phyloP scores from a whole-genome alignment of 2,329 filamentous ascomycete genomes.

The Mollisia scopiformis region DNA sequence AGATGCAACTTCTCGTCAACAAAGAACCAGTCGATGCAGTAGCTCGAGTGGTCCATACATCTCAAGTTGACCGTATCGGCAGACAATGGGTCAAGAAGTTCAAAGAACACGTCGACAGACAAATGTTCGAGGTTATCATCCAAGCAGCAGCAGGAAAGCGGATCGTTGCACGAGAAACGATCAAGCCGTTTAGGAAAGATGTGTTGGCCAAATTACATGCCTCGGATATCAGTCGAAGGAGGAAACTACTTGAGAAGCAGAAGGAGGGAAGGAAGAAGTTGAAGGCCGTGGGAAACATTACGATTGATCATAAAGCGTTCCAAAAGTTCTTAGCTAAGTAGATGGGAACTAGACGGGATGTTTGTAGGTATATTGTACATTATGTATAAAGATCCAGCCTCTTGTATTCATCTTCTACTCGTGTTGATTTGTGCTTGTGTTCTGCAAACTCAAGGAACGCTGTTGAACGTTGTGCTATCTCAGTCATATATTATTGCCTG shows the following conservation, averaged over 20 bases:
- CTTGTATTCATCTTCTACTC: neutral
- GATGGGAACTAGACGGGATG: constrained; percentile 3
- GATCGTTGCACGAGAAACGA: constrained; percentile 87
- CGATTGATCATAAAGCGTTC: constrained; percentile 96
- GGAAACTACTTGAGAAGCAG: constrained; percentile 93
- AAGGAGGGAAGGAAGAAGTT: constrained; percentile 93
- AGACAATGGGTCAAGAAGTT: constrained; percentile 92
- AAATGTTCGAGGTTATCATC: constrained; percentile 97
- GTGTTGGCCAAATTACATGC: constrained; percentile 93
- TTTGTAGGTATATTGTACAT: constrained; percentile 1
- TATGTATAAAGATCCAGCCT: neutral
- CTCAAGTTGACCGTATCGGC: constrained; percentile 80
- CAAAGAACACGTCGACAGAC: constrained; percentile 93
- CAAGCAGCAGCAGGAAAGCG: constrained; percentile 84
- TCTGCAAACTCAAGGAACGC: neutral
- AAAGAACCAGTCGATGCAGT: constrained; percentile 93
- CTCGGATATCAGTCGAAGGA: constrained; percentile 78
- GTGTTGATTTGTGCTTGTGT: neutral
- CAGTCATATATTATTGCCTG: too few species aligned
- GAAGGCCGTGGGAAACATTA: constrained; percentile 82
- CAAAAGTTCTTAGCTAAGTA: constrained; percentile 90
- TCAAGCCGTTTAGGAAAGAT: constrained; percentile 97
- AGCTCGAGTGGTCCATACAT: constrained; percentile 82
- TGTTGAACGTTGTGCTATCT: neutral
- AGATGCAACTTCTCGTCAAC: constrained; percentile 92